Conservation (phyloP, 192 early-diverging fungal genomes). For the Linnemannia hyalina region DNA sequence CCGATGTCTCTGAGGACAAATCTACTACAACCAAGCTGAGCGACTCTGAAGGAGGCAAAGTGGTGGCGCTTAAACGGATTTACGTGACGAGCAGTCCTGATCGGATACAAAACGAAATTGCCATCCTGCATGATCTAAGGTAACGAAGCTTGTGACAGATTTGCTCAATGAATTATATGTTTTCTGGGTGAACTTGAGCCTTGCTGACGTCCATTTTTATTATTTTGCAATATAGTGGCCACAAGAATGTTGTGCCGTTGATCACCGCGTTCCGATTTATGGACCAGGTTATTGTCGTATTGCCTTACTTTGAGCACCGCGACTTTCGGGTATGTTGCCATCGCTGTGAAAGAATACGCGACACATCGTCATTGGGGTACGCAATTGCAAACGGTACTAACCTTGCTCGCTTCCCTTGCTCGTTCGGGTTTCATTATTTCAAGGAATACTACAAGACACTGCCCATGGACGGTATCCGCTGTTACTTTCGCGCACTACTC, state of each 20-base stretch:
- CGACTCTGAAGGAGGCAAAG: constrained; percentile 41
- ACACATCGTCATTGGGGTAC: neutral
- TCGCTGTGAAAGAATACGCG: too few relatives aligned
- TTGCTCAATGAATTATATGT: too few relatives aligned
- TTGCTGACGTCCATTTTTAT: neutral
- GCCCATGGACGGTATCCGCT: constrained; percentile 75
- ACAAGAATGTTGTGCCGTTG: constrained; percentile 80
- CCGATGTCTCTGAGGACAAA: neutral
- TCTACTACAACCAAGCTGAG: neutral
- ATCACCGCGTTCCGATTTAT: constrained; percentile 83
- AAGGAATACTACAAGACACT: constrained; percentile 76
- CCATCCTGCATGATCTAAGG: constrained; percentile 77
- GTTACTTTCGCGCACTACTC: constrained; percentile 83
- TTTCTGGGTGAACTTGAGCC: neutral
- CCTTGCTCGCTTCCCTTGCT: neutral
- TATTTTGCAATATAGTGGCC: constrained; percentile 59
- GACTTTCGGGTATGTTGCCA: constrained; percentile 76
- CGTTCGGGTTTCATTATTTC: neutral
- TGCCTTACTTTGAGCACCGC: constrained; percentile 88
- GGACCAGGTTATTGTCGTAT: constrained; percentile 85
- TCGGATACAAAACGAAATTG: constrained; percentile 87
- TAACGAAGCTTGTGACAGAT: constrained; percentile 14
- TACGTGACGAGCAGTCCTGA: constrained; percentile 85
- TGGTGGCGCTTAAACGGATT: constrained; percentile 90
- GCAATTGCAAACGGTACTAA: neutral